Conservation (phyloP, 345 rosid species). For the Lagerstroemia speciosa region DNA sequence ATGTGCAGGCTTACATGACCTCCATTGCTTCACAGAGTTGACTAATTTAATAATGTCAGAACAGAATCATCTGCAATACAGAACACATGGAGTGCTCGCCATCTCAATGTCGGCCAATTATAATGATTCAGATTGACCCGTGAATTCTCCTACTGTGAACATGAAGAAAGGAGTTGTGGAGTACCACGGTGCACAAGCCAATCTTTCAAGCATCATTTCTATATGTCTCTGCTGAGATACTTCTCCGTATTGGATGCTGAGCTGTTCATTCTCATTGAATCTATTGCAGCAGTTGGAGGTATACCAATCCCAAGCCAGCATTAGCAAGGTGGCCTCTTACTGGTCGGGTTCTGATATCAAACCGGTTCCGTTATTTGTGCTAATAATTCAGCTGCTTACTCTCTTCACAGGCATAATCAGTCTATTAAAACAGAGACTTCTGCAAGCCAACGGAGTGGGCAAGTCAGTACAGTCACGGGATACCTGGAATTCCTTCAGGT, state of each 20-base stretch:
- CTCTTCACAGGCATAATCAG: neutral
- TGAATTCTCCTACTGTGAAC: neutral
- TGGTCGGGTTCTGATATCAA: neutral
- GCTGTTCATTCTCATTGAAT: too few species aligned
- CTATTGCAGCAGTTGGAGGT: neutral
- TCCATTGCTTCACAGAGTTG: constrained; percentile 1
- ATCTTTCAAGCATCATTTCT: neutral
- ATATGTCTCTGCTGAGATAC: neutral
- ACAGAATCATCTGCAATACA: neutral
- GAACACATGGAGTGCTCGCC: neutral
- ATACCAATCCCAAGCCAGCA: neutral
- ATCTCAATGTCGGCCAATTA: neutral
- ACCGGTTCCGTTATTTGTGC: neutral
- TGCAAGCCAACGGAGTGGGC: neutral
- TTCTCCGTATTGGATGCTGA: too few species aligned
- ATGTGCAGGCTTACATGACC: neutral
- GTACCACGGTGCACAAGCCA: neutral
- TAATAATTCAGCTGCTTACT: neutral
- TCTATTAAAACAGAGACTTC: neutral
- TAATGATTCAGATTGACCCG: neutral
- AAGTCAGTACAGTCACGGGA: neutral
- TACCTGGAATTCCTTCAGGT: neutral
- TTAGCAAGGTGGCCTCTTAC: neutral
- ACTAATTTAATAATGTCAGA: neutral
- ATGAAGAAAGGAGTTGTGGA: neutral